These are phyloP conservation scores for Pisolithus microcarpus DNA, from an alignment of 768 basidiomycete genomes.

Conservation along the genomic window DNA sequence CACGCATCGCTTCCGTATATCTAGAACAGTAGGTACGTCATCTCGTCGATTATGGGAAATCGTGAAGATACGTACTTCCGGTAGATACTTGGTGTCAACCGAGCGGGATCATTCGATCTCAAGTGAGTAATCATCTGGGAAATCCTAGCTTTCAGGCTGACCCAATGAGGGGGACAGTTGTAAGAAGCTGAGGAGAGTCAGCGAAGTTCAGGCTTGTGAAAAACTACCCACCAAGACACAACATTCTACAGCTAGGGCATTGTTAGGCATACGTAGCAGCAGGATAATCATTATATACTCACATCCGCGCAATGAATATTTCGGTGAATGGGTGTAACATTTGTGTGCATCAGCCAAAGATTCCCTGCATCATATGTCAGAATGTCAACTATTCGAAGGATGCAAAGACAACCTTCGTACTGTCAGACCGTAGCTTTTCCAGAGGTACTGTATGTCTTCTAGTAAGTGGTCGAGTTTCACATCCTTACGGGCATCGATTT, in stretches of 20 bases:
- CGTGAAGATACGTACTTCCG: slow-evolving; percentile 7
- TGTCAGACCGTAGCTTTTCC: no score
- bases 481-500: slow-evolving; percentile 5
- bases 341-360: no score
- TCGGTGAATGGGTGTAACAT: no score
- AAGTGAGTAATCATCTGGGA: slow-evolving; percentile 8
- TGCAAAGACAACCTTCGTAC: no score
- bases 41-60: not conserved
- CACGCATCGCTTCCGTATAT: not conserved
- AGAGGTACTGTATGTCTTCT: slow-evolving; percentile 8
- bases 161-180: slow-evolving; percentile 17
- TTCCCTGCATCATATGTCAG: no score
- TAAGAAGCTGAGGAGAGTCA: slow-evolving; percentile 24
- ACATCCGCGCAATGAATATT: no score
- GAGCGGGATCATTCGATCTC: not conserved
- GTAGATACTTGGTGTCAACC: slow-evolving; percentile 6
- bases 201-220: not conserved
- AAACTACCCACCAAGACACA: not conserved
- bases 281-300: no score
- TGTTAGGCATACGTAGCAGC: not conserved
- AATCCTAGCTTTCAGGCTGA: slow-evolving; percentile 4
- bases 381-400: no score
- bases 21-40: not conserved
- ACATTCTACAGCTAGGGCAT: slow-evolving; percentile 36
- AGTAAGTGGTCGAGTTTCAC: slow-evolving; percentile 8